Evolutionary conservation across 208 protist species (phyloP).

Genomic region (Wallacemonas collosoma): DNA sequence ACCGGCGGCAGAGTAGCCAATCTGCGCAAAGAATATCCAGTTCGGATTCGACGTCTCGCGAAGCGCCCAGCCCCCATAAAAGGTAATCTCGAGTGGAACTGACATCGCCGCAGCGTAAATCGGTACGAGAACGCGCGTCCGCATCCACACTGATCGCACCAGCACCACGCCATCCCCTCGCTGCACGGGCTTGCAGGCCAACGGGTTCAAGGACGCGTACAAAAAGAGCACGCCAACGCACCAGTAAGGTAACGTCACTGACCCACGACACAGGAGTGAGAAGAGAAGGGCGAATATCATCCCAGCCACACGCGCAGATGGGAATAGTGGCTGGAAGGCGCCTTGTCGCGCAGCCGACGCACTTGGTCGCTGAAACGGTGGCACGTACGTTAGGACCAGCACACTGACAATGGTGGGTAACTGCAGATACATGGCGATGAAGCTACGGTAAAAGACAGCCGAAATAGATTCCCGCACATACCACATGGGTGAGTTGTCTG

Average conservation of each 20-base stretch:
- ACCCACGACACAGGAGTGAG: slow-evolving; percentile 42
- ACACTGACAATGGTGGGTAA: slow-evolving; percentile 39
- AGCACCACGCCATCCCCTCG: slow-evolving; percentile 21
- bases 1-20: slow-evolving; percentile 37
- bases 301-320: slow-evolving; percentile 38
- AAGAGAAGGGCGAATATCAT: slow-evolving; percentile 52
- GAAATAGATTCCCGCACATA: slow-evolving; percentile 78
- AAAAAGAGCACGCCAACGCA: slow-evolving; percentile 51
- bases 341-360: background rate
- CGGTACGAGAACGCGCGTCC: slow-evolving; percentile 51
- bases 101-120: slow-evolving; percentile 43
- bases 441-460: slow-evolving; percentile 46
- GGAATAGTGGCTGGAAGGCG: slow-evolving; percentile 33
- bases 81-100: slow-evolving; percentile 58
- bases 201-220: slow-evolving; percentile 54
- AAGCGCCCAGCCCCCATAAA: slow-evolving; percentile 69
- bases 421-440: slow-evolving; percentile 58
- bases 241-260: slow-evolving; percentile 57
- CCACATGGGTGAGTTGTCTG: slow-evolving; percentile 73
- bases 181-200: slow-evolving; percentile 23
- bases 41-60: slow-evolving; percentile 73
- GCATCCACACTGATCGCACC: slow-evolving; percentile 43
- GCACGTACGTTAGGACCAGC: slow-evolving; percentile 13
- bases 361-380: slow-evolving; percentile 1
- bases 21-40: slow-evolving; percentile 77